Evolutionary conservation across 2,329 filamentous ascomycete species (phyloP), one percentile per base, ranked within the genome.

Genomic region (Cercospora zeae-maydis): DNA sequence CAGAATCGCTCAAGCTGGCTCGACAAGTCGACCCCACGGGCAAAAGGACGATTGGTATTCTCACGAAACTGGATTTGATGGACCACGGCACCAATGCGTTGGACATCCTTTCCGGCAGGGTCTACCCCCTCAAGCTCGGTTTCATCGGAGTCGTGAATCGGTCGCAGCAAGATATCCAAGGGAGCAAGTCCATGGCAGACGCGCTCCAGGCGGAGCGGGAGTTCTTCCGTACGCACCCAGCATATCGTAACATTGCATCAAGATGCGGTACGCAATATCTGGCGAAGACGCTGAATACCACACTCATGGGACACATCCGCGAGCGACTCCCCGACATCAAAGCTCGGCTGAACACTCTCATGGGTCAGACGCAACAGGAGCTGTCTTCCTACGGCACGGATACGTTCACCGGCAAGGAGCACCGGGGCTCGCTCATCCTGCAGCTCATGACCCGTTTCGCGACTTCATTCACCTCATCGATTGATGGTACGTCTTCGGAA

Each of bases 291-390:
- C 83, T 99, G 65, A 99, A 98, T 78, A 89, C 89, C 47, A 99
- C 95, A 11, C 83, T 99, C 67, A 98, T 99, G 95, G 80, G 87
- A 21, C 95, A 99, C 74, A 99, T 99, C 74, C 90, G 95, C 64
- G 95, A 99, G 75, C 87, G 95, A 52, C 81, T 99, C 71, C 95
- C 95, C 31, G 95, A 99, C 76, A 99, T 99, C 81, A 99, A 99
- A 79, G 95, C 95, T 55, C 88, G 95, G 60, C 83, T 99, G 65
- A 99, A 99, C 78, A 99, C 95, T 0, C 81, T 99, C 57, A 99
- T 99, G 95, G 95, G 95, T n/a, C 95, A 99, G 78, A 98, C 95
- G 54, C 95, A 99, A 75, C 95, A 99, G 80, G 95, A 99, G 77
- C 84, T 99, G 62, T 95, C 95, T 47, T 96, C 93, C 77, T 99